Conservation (phyloP, 441 rosid species). For the Corymbia citriodora region DNA sequence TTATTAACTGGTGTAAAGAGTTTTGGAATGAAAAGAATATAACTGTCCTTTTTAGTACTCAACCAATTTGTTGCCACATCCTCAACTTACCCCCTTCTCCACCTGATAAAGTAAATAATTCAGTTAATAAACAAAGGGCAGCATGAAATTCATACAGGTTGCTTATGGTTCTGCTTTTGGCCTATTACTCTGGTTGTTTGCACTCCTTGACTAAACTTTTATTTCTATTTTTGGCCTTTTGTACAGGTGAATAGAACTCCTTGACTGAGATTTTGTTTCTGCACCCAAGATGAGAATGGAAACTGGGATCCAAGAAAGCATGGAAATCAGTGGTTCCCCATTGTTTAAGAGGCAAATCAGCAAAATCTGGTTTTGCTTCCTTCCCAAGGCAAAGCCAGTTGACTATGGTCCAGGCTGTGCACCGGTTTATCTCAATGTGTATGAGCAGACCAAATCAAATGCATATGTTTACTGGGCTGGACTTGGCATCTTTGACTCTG, state of each 20-base stretch:
- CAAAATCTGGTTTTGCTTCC: slow-evolving; percentile 36
- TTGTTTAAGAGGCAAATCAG: slow-evolving; percentile 43
- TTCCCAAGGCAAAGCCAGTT: slow-evolving; percentile 41
- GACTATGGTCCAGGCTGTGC: slow-evolving; percentile 35
- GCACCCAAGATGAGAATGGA: slow-evolving; percentile 28
- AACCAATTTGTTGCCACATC: background rate
- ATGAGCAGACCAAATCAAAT: slow-evolving; percentile 58
- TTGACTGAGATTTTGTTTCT: slow-evolving; percentile 14
- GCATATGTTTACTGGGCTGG: slow-evolving; percentile 68
- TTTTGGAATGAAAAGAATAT: background rate
- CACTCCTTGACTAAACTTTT: background rate
- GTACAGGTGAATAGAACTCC: background rate
- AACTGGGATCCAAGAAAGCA: slow-evolving; percentile 37
- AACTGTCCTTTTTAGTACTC: background rate
- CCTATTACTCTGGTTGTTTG: background rate
- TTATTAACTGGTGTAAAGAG: background rate
- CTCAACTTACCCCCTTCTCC: background rate
- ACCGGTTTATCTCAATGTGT: slow-evolving; percentile 63
- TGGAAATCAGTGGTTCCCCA: slow-evolving; percentile 40
- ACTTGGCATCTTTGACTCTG: slow-evolving; percentile 67
- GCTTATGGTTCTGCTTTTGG: background rate
- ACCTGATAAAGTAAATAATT: background rate
- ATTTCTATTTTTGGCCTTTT: background rate
- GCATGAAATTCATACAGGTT: background rate
- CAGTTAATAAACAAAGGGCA: background rate